Evolutionary conservation across 768 basidiomycete species (phyloP), one percentile per base, ranked within the genome.

Genomic region (Tubosaeta sp.): DNA sequence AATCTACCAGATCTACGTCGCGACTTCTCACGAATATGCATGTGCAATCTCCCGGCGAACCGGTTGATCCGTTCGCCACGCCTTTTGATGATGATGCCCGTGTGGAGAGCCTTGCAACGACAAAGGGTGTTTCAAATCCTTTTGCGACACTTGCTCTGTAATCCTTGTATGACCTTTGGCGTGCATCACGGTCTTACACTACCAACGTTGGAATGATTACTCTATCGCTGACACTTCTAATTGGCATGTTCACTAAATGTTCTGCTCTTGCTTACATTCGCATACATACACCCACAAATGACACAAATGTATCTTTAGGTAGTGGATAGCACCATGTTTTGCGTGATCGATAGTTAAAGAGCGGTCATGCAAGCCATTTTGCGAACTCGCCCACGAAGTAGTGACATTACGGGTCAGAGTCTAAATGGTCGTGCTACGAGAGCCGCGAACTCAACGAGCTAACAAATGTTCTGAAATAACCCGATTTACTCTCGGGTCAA

Each of bases 51-150:
- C 70, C 76, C 46, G 52, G 54, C 46, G 60, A 53, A 13, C 29
- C 54, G 43, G 55, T 62, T 43, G 66, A 81, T 62, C 88, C 88
- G 48, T 90, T 90, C 62, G 77, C 80, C 52, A 88, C 87, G 46
- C 88, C 88, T 8, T 90, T 90, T 67, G 88, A 90, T 65, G 87
- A 88, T 62, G 85, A 87, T 63, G 74, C 79, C 51, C 60, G 60
- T 32, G 66, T 73, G 33, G 62, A 58, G 44, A 57, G 57, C 34
- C 62, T 70, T 13, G 51, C 56, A 4, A 65, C 60, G 58, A 62
- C 68, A 54, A 78, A 76, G 71, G 78, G 76, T 59, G 72, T 73
- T 55, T 77, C 77, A 50, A 83, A 84, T 66, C 81, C 83, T 2
- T 83, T 83, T 55, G 46, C 62, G 7, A 68, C 63, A 12, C 44